Percentiles rank a stretch among this genome's conserved stretches.
Conservation (phyloP, 2,329 filamentous ascomycete genomes). For the Phaeosphaeria sp. region DNA sequence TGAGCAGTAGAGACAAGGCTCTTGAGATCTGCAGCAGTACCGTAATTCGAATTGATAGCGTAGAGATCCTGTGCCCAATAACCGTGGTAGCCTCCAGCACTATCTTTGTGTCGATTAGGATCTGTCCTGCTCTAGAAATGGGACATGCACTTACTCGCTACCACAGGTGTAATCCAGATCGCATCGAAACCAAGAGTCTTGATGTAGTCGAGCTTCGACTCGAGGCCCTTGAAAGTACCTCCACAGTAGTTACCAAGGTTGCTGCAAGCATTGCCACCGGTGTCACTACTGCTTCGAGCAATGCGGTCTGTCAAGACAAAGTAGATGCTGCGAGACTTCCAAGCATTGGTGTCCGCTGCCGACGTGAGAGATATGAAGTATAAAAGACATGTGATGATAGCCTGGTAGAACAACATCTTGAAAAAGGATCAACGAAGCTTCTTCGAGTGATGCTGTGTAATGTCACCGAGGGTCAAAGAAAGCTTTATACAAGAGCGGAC, state of each 20-base stretch:
- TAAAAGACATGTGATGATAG: slow-evolving; percentile 21
- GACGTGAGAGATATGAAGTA: slow-evolving; percentile 24
- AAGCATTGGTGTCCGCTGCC: slow-evolving; percentile 41
- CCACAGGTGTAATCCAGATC: slow-evolving; percentile 54
- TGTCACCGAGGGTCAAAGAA: neutral
- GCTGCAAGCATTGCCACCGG: slow-evolving; percentile 37
- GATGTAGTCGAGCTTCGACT: slow-evolving; percentile 59
- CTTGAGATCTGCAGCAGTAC: slow-evolving; percentile 55
- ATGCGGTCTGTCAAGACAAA: slow-evolving; percentile 46
- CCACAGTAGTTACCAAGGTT: slow-evolving; percentile 55
- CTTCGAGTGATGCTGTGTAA: neutral
- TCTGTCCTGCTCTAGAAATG: neutral
- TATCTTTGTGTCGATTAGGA: slow-evolving; percentile 25
- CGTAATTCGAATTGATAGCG: slow-evolving; percentile 57
- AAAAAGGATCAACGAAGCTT: neutral
- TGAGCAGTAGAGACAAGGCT: slow-evolving; percentile 55
- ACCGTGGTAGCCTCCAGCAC: slow-evolving; percentile 57
- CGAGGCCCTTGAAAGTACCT: slow-evolving; percentile 58
- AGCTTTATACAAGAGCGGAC: slow-evolving; percentile 3
- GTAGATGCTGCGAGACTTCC: slow-evolving; percentile 48
- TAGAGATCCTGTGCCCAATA: slow-evolving; percentile 59
- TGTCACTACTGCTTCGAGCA: slow-evolving; percentile 42
- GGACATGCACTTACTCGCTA: slow-evolving; percentile 32
- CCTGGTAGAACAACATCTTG: slow-evolving; percentile 26
- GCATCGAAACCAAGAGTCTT: slow-evolving; percentile 58